phyloP scores from a whole-genome alignment of 2,329 filamentous ascomycete genomes.

The Chaetomiaceae sp. region DNA sequence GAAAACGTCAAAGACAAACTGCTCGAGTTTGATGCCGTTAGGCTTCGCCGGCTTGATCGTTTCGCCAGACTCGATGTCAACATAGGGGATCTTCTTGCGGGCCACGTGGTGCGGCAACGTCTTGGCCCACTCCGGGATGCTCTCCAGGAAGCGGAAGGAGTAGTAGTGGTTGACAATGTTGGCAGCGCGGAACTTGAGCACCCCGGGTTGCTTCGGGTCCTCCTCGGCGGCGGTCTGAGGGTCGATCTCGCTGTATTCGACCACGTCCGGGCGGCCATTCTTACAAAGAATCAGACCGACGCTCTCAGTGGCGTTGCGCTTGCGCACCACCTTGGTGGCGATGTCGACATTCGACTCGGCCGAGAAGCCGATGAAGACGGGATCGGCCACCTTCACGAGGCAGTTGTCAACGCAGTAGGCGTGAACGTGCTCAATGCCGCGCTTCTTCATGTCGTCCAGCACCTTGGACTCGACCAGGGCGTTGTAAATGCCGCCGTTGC shows the following conservation, averaged over 20 bases:
- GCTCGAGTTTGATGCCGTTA: conserved; percentile 98
- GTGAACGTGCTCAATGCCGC: conserved; percentile 91
- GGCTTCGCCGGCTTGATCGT: conserved; percentile 87
- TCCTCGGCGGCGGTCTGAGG: conserved; percentile 80
- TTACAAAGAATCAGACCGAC: conserved; percentile 92
- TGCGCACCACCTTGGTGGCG: conserved; percentile 98
- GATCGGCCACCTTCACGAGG: conserved; percentile 97
- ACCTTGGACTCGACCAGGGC: conserved; percentile 77
- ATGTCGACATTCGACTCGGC: conserved; percentile 87
- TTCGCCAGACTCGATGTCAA: conserved; percentile 71
- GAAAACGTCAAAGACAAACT: conserved; percentile 99
- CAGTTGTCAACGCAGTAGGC: conserved; percentile 99
- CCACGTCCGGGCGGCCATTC: conserved; percentile 93
- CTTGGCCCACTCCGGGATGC: conserved; percentile 79
- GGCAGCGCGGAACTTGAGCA: conserved; percentile 93
- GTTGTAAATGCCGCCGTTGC: conserved; percentile 95
- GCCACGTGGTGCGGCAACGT: conserved; percentile 92
- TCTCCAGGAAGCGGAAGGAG: conserved; percentile 86
- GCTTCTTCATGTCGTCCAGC: conserved; percentile 79
- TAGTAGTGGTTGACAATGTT: conserved; percentile 99
- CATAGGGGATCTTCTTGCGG: conserved; percentile 93
- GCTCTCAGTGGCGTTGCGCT: conserved; percentile 92
- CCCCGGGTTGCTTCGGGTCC: conserved; percentile 71
- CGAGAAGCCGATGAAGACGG: conserved; percentile 89
- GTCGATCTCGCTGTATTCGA: conserved; percentile 98